Conservation (phyloP, 2,329 filamentous ascomycete species). For the Fusarium gaditjirri region DNA sequence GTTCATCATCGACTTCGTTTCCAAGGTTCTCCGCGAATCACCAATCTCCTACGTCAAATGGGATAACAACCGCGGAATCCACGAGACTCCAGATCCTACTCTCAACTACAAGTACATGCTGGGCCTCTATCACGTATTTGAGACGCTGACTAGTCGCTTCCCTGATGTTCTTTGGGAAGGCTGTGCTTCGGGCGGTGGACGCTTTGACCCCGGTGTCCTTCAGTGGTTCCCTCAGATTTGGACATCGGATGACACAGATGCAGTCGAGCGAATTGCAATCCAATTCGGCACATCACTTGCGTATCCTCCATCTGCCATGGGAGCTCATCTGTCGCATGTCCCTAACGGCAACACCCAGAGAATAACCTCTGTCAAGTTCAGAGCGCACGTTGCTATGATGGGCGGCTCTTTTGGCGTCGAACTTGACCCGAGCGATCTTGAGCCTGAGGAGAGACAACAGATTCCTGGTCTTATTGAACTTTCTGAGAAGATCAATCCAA, state of each 20-base stretch:
- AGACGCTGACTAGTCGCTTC: constrained; percentile 67
- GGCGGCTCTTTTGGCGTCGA: constrained; percentile 75
- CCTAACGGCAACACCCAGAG: constrained; percentile 68
- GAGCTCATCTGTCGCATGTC: constrained; percentile 70
- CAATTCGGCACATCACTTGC: constrained; percentile 72
- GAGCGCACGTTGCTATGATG: constrained; percentile 75
- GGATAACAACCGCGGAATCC: constrained; percentile 74
- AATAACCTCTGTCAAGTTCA: constrained; percentile 66
- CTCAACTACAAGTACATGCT: constrained; percentile 70
- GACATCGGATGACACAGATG: constrained; percentile 74
- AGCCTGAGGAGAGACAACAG: constrained; percentile 59
- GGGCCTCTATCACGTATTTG: constrained; percentile 71
- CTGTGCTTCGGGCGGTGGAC: constrained; percentile 71
- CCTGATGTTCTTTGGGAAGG: constrained; percentile 74
- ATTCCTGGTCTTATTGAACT: constrained; percentile 65
- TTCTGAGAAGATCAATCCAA: constrained; percentile 67
- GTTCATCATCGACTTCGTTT: constrained; percentile 67
- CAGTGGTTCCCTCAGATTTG: constrained; percentile 74
- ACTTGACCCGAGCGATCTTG: constrained; percentile 65
- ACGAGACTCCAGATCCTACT: constrained; percentile 65
- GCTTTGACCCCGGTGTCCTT: constrained; percentile 71
- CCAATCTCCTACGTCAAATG: constrained; percentile 72
- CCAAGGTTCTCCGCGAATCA: constrained; percentile 63
- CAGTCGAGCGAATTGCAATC: constrained; percentile 67
- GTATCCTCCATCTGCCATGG: constrained; percentile 72